Evolutionary conservation across 495 filamentous ascomycete genomes (phyloP).

Genomic region (Rusavskia elegans): DNA sequence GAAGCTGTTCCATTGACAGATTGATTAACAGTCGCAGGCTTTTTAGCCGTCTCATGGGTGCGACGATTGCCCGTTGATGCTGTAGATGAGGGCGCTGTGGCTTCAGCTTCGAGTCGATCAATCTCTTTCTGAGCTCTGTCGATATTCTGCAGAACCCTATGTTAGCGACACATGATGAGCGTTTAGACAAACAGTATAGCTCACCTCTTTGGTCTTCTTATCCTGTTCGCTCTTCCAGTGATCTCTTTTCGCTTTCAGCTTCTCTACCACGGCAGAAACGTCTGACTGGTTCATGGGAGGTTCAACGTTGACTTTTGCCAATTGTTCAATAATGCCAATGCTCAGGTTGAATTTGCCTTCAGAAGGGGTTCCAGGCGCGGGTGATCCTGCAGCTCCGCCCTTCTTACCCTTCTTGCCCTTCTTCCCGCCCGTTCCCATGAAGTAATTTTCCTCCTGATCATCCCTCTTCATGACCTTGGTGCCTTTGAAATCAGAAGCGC

Average conservation of each 20-base stretch:
- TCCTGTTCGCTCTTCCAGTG: constrained; percentile 88
- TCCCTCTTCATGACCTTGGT: constrained; percentile 63
- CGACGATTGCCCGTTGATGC: constrained; percentile 11
- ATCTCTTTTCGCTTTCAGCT: constrained; percentile 80
- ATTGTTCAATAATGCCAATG: constrained; percentile 79
- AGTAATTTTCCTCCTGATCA: constrained; percentile 75
- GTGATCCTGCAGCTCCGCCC: constrained; percentile 32
- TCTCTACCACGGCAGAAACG: constrained; percentile 62
- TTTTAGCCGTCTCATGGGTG: constrained; percentile 30
- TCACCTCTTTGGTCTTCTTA: constrained; percentile 78
- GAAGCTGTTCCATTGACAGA: constrained; percentile 35
- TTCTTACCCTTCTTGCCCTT: constrained; percentile 85
- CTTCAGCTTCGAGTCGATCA: constrained; percentile 42
- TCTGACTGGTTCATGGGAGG: constrained; percentile 74
- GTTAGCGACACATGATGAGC: constrained; percentile 4
- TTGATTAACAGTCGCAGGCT: constrained; percentile 32
- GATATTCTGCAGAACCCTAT: constrained; percentile 41
- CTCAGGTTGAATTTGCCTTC: constrained; percentile 69
- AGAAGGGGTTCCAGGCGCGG: constrained; percentile 26
- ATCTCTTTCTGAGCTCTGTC: constrained; percentile 54
- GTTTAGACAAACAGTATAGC: constrained; percentile 12
- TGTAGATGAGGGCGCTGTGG: constrained; percentile 24
- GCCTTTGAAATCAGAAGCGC: constrained; percentile 56
- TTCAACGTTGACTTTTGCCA: constrained; percentile 65
- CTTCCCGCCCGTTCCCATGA: constrained; percentile 65